These are phyloP conservation scores for Leccinum solheimii DNA, from an alignment of 1,284 basidiomycete species.

Conservation along the genomic window DNA sequence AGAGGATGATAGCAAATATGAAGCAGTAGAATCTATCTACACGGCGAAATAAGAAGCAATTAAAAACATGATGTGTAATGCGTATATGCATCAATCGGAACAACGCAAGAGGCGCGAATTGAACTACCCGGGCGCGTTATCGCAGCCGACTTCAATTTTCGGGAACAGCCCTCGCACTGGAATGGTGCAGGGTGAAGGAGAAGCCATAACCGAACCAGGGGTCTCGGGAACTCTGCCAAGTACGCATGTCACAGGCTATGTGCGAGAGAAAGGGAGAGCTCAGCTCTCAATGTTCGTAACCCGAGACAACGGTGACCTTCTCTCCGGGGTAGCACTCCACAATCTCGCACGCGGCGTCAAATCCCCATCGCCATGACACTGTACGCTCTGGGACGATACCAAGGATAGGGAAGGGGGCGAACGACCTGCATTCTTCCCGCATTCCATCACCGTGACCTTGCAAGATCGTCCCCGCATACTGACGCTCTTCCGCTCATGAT, in stretches of 20 bases:
- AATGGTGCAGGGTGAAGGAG: background rate
- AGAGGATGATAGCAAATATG: conserved; percentile 7
- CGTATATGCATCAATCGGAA: background rate
- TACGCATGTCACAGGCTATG: background rate
- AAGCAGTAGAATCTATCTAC: conserved; percentile 32
- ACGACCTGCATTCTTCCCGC: conserved; percentile 14
- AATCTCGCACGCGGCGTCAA: conserved; percentile 13
- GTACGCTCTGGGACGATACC: conserved; percentile 3
- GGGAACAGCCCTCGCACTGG: background rate
- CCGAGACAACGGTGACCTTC: conserved; percentile 31
- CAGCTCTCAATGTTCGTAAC: conserved; percentile 24
- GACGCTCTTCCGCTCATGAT: conserved; percentile 26
- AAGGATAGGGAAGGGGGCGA: background rate
- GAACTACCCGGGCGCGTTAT: background rate
- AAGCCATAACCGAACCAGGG: background rate
- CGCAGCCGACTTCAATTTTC: background rate
- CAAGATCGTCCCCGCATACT: conserved; percentile 23
- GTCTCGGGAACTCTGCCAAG: background rate
- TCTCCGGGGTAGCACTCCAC: conserved; percentile 12
- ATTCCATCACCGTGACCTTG: background rate
- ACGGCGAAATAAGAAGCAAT: conserved; percentile 11
- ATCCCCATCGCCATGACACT: conserved; percentile 1
- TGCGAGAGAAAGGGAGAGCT: conserved; percentile 10
- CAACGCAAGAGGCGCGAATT: background rate
- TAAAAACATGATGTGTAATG: conserved; percentile 9